Evolutionary conservation across 2,329 filamentous ascomycete genomes (phyloP).

Genomic region (Colletotrichum australisinense): DNA sequence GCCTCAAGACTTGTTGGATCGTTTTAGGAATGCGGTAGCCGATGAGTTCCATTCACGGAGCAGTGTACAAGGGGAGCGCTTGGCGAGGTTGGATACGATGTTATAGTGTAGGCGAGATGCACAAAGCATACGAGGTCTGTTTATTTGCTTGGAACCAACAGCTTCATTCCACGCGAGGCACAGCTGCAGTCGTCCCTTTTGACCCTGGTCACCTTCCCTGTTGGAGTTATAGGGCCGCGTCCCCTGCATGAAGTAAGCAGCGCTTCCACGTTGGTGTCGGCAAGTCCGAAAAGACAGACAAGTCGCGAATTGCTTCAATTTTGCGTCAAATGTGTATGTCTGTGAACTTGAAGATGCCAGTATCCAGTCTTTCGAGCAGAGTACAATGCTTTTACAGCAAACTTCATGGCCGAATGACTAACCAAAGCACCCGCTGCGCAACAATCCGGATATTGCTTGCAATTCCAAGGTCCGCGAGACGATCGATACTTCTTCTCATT

Average conservation of each 20-base stretch:
- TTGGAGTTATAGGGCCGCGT: neutral
- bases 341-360: neutral
- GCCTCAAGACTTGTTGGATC: too few species aligned
- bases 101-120: neutral
- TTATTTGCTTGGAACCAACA: neutral
- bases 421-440: neutral
- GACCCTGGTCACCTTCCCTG: neutral
- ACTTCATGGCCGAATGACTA: neutral
- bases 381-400: neutral
- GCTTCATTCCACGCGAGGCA: neutral
- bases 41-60: neutral
- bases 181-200: neutral
- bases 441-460: neutral
- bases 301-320: neutral
- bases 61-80: neutral
- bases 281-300: neutral
- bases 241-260: neutral
- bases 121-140: neutral
- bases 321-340: neutral
- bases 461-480: neutral
- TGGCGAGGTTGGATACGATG: neutral
- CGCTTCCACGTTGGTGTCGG: neutral
- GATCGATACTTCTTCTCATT: neutral
- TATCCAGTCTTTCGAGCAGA: neutral
- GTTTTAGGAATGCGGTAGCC: neutral